These are phyloP conservation scores for Xylaria arbuscula DNA, from an alignment of 2,329 filamentous ascomycete species.

Conservation along the genomic window DNA sequence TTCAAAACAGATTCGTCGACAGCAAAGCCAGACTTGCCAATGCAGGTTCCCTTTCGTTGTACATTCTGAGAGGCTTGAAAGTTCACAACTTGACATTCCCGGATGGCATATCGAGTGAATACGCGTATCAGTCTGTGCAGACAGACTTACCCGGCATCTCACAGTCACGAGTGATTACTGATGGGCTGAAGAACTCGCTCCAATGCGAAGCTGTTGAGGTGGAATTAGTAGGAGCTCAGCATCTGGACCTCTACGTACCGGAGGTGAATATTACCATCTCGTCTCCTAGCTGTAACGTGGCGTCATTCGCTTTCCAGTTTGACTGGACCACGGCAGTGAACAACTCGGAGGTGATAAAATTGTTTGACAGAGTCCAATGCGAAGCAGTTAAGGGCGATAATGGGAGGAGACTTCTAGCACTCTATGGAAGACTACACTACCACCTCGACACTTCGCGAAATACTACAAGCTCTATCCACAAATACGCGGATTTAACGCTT, in stretches of 20 bases:
- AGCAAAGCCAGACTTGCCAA: not conserved
- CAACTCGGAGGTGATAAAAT: not conserved
- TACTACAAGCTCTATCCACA: not conserved
- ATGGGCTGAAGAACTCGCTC: constrained; percentile 9
- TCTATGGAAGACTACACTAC: constrained; percentile 13
- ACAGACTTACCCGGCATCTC: not conserved
- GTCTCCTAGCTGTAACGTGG: not conserved
- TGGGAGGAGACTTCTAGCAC: not conserved
- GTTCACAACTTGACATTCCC: not conserved
- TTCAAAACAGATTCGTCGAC: not conserved
- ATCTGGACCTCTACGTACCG: no score
- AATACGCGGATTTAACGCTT: not conserved
- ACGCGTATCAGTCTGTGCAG: constrained; percentile 8
- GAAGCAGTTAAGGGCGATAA: not conserved
- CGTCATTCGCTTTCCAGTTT: not conserved
- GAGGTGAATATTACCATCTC: constrained; percentile 1
- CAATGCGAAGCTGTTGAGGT: not conserved
- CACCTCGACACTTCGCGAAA: not conserved
- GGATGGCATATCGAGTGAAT: constrained; percentile 20
- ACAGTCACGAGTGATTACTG: not conserved
- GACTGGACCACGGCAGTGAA: not conserved
- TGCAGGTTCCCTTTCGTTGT: not conserved
- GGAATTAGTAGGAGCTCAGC: not conserved
- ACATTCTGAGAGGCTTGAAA: not conserved
- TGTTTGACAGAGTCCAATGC: constrained; percentile 3